These are phyloP conservation scores for Echinochloa phyllopogon DNA, from an alignment of 176 grass and related monocot genomes.

Conservation along the genomic window DNA sequence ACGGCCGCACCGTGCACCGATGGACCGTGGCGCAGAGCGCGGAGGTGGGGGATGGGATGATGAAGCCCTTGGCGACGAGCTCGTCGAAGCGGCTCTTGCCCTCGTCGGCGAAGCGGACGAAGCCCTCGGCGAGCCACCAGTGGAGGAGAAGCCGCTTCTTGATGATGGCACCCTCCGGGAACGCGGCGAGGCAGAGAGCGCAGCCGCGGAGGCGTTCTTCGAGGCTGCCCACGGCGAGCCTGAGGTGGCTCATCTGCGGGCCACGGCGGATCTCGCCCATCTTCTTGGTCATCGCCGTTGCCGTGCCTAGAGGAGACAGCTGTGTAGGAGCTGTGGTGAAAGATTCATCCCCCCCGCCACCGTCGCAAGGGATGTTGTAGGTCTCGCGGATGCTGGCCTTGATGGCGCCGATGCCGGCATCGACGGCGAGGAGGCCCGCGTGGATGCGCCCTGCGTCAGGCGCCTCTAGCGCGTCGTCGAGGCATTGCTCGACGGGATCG, in stretches of 20 bases:
- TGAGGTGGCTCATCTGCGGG: conserved; percentile 29
- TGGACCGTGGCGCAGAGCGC: background rate
- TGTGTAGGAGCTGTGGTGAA: background rate
- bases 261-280: background rate
- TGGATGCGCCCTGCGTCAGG: background rate
- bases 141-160: conserved; percentile 55
- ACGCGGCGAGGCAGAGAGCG: conserved; percentile 49
- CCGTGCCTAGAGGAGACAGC: too few relatives aligned
- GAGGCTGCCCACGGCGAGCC: conserved; percentile 23
- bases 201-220: conserved; percentile 17
- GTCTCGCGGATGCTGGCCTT: background rate
- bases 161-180: conserved; percentile 49
- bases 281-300: background rate
- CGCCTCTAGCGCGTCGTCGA: conserved; percentile 23
- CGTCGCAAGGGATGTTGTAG: background rate
- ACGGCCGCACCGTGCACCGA: conserved; percentile 40
- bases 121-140: conserved; percentile 61
- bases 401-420: background rate
- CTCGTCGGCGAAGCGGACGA: conserved; percentile 16
- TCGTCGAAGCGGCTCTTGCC: conserved; percentile 34
- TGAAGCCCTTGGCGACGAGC: conserved; percentile 30
- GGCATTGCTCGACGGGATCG: conserved; percentile 26
- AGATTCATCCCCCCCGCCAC: background rate
- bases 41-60: background rate
- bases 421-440: background rate